A percentile compares a stretch with the other conserved stretches of the same genome.
Conservation (phyloP, 2,329 filamentous ascomycete species). For the Epichloe sylvatica region DNA sequence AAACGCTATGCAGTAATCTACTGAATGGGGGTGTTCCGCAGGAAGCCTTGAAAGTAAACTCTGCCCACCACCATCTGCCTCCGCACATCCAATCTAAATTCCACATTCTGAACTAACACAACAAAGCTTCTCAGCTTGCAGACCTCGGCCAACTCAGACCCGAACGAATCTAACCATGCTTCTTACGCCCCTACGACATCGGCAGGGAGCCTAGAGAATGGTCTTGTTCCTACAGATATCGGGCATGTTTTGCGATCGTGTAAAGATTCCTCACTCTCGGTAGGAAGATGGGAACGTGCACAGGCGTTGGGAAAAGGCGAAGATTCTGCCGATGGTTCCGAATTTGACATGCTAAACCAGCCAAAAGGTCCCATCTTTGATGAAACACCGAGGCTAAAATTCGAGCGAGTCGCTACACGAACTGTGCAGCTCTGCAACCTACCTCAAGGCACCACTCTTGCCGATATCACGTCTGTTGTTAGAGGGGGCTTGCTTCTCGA, state of each 20-base stretch:
- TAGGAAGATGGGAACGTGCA: background rate
- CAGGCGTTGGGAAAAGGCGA: background rate
- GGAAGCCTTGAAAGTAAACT: constrained; percentile 2
- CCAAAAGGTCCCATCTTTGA: background rate
- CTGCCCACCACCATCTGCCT: background rate
- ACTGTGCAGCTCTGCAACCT: constrained; percentile 52
- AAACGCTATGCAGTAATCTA: constrained; percentile 2
- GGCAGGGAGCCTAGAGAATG: background rate
- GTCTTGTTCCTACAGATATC: background rate
- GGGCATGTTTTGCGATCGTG: background rate
- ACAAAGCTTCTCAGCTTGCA: constrained; percentile 2
- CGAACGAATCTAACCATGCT: background rate
- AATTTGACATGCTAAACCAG: background rate
- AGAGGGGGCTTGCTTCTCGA: constrained; percentile 64
- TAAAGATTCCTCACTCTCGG: background rate
- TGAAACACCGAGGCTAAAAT: background rate
- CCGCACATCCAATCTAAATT: background rate
- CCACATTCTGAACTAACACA: background rate
- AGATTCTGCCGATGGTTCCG: background rate
- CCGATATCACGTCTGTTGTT: constrained; percentile 49
- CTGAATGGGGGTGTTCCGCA: background rate
- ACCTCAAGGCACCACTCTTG: constrained; percentile 45
- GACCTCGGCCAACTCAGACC: background rate
- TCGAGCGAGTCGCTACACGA: constrained; percentile 29
- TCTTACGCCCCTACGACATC: background rate